Conservation (phyloP, 129 eudicot species). For the Lactuca saligna region DNA sequence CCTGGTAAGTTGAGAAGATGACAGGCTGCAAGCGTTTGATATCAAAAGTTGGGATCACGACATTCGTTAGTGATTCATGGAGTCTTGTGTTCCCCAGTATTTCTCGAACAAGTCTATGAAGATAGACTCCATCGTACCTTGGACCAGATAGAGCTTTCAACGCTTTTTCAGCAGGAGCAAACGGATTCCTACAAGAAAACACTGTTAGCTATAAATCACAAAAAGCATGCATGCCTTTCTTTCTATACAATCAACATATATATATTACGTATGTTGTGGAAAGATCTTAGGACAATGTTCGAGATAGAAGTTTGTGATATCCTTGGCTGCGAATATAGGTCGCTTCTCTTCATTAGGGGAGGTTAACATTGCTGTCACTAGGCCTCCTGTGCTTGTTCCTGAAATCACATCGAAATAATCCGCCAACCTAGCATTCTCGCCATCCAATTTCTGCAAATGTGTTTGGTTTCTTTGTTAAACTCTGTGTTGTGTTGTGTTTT, state of each 20-base stretch:
- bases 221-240: conserved; percentile 5
- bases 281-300: conserved; percentile 45
- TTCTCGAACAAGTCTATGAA: conserved; percentile 36
- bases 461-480: not conserved
- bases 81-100: conserved; percentile 37
- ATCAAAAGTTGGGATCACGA: conserved; percentile 66
- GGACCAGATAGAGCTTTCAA: conserved; percentile 38
- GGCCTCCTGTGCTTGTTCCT: conserved; percentile 50
- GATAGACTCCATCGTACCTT: conserved; percentile 61
- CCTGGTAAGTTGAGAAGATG: conserved; percentile 58
- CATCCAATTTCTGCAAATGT: conserved; percentile 48
- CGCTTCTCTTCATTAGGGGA: conserved; percentile 35
- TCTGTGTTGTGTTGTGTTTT: no score
- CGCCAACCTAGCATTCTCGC: conserved; percentile 59
- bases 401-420: conserved; percentile 29
- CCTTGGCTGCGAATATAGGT: conserved; percentile 36
- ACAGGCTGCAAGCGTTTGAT: conserved; percentile 51
- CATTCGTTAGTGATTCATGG: conserved; percentile 51
- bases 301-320: conserved; percentile 30
- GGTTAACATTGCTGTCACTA: conserved; percentile 37
- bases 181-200: conserved; percentile 20
- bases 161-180: conserved; percentile 32
- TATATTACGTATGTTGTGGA: conserved; percentile 47
- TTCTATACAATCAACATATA: not conserved
- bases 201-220: not conserved